Conservation (phyloP, 1,284 basidiomycete genomes). For the Tilletia walkeri region DNA sequence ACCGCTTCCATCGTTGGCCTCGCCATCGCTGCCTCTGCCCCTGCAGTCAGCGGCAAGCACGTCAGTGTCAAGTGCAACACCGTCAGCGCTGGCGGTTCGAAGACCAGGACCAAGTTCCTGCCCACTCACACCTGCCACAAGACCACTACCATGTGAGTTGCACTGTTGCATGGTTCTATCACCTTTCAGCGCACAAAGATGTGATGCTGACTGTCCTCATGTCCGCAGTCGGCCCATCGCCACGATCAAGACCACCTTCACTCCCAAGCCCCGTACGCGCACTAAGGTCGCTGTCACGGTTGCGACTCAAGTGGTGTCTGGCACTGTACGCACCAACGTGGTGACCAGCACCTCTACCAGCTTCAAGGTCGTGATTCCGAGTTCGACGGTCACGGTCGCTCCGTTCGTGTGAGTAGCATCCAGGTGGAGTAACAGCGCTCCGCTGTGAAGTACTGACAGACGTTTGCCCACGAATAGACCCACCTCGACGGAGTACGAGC, state of each 20-base stretch:
- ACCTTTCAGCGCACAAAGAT: too few relatives aligned
- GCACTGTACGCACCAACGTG: neutral
- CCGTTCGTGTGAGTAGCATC: neutral
- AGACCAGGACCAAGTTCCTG: neutral
- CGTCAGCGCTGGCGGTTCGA: neutral
- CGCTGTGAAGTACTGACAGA: too few relatives aligned
- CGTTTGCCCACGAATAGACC: neutral
- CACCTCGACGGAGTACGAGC: neutral
- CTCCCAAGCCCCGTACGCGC: neutral
- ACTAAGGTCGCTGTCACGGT: neutral
- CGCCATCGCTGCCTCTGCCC: neutral
- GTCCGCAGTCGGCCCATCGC: neutral
- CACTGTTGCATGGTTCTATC: too few relatives aligned
- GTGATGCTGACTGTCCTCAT: neutral
- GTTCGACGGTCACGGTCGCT: neutral
- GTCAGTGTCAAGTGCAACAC: neutral
- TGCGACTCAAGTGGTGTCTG: neutral
- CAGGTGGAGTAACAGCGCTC: too few relatives aligned
- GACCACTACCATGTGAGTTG: neutral
- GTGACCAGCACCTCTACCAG: neutral
- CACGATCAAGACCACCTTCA: neutral
- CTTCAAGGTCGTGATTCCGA: neutral
- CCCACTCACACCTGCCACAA: constrained; percentile 5
- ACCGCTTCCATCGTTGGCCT: neutral
- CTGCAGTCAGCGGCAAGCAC: neutral